Evolutionary conservation across 805 yeast species (phyloP), one percentile per base, ranked within the genome.

Genomic region (Hanseniaspora lachancei): DNA sequence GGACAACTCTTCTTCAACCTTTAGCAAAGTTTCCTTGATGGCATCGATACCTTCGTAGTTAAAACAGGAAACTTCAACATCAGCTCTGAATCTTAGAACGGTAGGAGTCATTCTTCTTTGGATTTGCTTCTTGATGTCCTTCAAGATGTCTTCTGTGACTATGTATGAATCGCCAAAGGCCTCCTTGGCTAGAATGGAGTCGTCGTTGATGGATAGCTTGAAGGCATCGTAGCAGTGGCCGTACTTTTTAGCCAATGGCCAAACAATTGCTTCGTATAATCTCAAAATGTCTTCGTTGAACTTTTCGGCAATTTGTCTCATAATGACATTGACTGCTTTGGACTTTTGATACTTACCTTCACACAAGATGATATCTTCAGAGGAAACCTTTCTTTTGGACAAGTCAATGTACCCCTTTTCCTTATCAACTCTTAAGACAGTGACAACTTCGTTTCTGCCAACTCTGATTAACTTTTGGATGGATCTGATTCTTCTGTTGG

Each of bases 181-280:
- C 40, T 74, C 79, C 71, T 89, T 95, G 53, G 44, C 20, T 74
- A 91, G 91, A 57, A 91, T 89, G 50, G 85, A 70, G 42, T 74
- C 79, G 70, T 89, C 95, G 52, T 96, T 88, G 72, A 93, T 93
- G 54, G 96, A 91, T 66, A 89, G 76, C 74, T 95, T 89, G 78
- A 93, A 93, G 38, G 96, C 97, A 68, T 91, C 97, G 68, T 89
- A 89, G 24, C 96, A 96, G 70, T 93, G 97, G 59, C 98, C 97
- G 68, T 79, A 93, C 70, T 85, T 89, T 71, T 85, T 81, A 74
- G 95, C 87, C 70, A 93, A 78, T 46, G 98, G 98, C 98, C 98
- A 93, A 35, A 97, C 97, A 65, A 91, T 80, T 32, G 86, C 77
- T 72, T 84, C 82, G 72, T 93, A 93, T 69, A 93, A 76, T 34